Evolutionary conservation across 2,329 filamentous ascomycete species (phyloP), one percentile per base, ranked within the genome.

Genomic region (Fusarium luffae): DNA sequence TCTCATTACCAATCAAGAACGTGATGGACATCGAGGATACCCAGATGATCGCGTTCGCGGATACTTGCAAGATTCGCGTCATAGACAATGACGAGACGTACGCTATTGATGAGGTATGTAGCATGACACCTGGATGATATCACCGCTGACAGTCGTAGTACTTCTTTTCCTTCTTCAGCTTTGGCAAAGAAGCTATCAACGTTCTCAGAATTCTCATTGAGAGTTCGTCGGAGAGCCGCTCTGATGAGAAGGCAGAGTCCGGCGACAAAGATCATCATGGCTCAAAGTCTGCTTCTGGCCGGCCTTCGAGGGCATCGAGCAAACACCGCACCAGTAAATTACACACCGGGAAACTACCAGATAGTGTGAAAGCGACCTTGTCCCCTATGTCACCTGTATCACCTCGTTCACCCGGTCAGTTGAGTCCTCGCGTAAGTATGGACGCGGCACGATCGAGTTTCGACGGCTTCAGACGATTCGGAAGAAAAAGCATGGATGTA

Each of bases 31-130:
- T 98, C 47, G 96, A 98, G 78, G 93, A 97, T 70, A 96, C 91
- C 49, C 91, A 93, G 59, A 93, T 98, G 82, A 87, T 97, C 58
- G 93, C 97, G 69, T 94, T 97, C 78, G 93, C 94, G 23, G 93
- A 98, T 68, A 98, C 96, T 0, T 92, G 97, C 82, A 98, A 97
- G 80, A 90, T 99, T 66, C 89, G 93, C 40, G 93, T 98, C 44
- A 90, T 98, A 59, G 94, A 98, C 76, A 97, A 94, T 69, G 93
- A 96, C 69, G 95, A 98, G 79, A 97, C 93, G 0, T 98, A 92
- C 80, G 94, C 94, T 4, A 93, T 98, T 69, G 96, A 99, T 75
- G 96, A 99, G 85, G 92, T 93, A 82, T 69, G 82, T 77, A 5
- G 5, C 8, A n/a, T 30, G 10, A 16, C 10, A 2, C 2, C 56